Evolutionary conservation across 345 rosid species (phyloP).

Genomic region (Pistacia vera): DNA sequence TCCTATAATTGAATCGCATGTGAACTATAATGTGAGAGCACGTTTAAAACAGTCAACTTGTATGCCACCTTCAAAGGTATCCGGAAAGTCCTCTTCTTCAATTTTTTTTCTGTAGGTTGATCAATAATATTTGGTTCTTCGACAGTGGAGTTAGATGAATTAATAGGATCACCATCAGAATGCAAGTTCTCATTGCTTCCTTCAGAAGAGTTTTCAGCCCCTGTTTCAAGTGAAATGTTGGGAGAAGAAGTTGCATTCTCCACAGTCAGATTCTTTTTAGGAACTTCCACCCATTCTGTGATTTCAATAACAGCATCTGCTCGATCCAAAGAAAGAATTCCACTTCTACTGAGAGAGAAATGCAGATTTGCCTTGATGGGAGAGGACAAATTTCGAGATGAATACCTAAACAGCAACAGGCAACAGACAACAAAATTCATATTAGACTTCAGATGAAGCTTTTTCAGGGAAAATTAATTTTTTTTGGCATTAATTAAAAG

Average conservation of each 20-base stretch:
- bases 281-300: conserved; percentile 98
- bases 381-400: conserved; percentile 86
- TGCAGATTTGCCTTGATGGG: conserved; percentile 93
- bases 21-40: not conserved
- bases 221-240: conserved; percentile 54
- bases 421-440: conserved; percentile 10
- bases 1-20: conserved; percentile 3
- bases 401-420: conserved; percentile 54
- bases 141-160: conserved; percentile 34
- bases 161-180: conserved; percentile 44
- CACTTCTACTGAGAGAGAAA: conserved; percentile 94
- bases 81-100: conserved; percentile 81
- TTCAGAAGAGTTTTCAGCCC: conserved; percentile 46
- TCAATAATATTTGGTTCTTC: conserved; percentile 57
- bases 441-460: conserved; percentile 4
- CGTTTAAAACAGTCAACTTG: conserved; percentile 8
- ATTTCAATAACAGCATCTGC: conserved; percentile 94
- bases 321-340: conserved; percentile 81
- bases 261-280: conserved; percentile 66
- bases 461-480: not conserved
- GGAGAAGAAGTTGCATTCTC: conserved; percentile 64
- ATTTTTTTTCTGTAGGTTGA: conserved; percentile 69
- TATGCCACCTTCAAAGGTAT: conserved; percentile 76
- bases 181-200: conserved; percentile 51
- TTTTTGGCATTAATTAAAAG: conserved; percentile 9